Conservation (phyloP, 768 basidiomycete species). For the Termitomyces sp. region DNA sequence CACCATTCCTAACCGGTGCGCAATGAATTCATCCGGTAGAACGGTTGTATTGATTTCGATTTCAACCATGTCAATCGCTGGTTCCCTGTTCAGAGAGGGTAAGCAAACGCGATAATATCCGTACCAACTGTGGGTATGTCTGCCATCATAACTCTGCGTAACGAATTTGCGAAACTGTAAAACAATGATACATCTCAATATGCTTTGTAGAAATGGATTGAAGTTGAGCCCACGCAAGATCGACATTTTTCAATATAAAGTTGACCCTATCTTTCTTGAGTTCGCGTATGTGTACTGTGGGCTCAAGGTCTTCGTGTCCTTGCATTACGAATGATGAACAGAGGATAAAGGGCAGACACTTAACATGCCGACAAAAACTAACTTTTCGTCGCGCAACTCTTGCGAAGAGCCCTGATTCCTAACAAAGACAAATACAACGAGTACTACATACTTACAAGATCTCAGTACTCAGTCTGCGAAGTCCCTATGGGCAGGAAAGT, state of each 20-base stretch:
- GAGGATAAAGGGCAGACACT: not conserved
- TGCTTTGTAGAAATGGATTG: not conserved
- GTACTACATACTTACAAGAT: no score
- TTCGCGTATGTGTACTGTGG: conserved; percentile 79
- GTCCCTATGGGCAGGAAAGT: no score
- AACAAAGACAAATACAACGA: not conserved
- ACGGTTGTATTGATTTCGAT: conserved; percentile 90
- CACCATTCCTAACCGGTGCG: conserved; percentile 92
- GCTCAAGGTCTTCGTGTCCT: conserved; percentile 47
- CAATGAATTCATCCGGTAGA: conserved; percentile 95
- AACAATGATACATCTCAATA: conserved; percentile 8
- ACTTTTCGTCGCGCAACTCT: not conserved
- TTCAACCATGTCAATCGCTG: conserved; percentile 97
- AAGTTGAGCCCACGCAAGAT: conserved; percentile 71
- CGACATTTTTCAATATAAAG: conserved; percentile 94
- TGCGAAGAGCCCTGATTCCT: not conserved
- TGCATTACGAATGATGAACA: conserved; percentile 26
- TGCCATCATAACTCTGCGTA: conserved; percentile 92
- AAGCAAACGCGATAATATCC: conserved; percentile 23
- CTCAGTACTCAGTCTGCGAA: no score
- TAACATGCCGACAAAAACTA: no score
- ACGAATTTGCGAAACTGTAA: conserved; percentile 85
- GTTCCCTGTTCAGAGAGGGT: not conserved
- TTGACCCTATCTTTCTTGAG: conserved; percentile 83
- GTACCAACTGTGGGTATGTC: conserved; percentile 94